These are phyloP conservation scores for Sporothrix schenckii DNA, from an alignment of 2,329 filamentous ascomycete species.

Conservation along the genomic window DNA sequence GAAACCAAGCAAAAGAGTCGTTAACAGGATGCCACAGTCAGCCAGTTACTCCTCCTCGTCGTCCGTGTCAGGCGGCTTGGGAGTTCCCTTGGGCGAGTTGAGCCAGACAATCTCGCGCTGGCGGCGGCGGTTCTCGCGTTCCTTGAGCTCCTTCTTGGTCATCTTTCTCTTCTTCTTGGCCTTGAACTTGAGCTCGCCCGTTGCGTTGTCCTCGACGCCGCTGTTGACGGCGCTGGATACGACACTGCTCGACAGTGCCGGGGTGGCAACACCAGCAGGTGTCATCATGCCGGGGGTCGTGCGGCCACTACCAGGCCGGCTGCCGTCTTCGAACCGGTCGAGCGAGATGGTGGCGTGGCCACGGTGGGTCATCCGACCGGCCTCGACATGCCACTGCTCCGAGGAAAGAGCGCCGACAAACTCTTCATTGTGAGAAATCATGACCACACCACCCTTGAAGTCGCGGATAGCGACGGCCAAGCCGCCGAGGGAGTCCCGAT, in stretches of 20 bases:
- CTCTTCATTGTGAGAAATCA: slow-evolving; percentile 99
- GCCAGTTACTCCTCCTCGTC: slow-evolving; percentile 57
- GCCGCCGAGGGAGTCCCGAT: slow-evolving; percentile 94
- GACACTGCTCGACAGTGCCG: slow-evolving; percentile 58
- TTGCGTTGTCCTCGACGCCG: slow-evolving; percentile 75
- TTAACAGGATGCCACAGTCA: neutral
- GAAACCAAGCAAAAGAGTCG: neutral
- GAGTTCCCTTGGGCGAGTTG: slow-evolving; percentile 82
- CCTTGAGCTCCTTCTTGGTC: slow-evolving; percentile 95
- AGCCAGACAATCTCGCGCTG: slow-evolving; percentile 85
- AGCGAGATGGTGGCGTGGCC: slow-evolving; percentile 72
- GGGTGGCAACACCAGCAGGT: slow-evolving; percentile 53
- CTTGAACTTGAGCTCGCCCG: slow-evolving; percentile 75
- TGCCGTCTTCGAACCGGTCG: slow-evolving; percentile 82
- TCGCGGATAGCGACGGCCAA: slow-evolving; percentile 97
- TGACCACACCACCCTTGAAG: slow-evolving; percentile 96
- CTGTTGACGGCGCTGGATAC: slow-evolving; percentile 71
- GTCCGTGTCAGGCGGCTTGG: slow-evolving; percentile 74
- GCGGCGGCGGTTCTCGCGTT: slow-evolving; percentile 82
- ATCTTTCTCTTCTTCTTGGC: slow-evolving; percentile 97
- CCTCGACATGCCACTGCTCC: slow-evolving; percentile 93
- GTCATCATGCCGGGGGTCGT: slow-evolving; percentile 52
- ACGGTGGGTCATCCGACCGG: slow-evolving; percentile 83
- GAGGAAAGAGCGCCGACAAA: slow-evolving; percentile 94
- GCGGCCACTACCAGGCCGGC: slow-evolving; percentile 56